Base-by-base conservation (phyloP, 163 green algal species). In the Dunaliella salina region DNA sequence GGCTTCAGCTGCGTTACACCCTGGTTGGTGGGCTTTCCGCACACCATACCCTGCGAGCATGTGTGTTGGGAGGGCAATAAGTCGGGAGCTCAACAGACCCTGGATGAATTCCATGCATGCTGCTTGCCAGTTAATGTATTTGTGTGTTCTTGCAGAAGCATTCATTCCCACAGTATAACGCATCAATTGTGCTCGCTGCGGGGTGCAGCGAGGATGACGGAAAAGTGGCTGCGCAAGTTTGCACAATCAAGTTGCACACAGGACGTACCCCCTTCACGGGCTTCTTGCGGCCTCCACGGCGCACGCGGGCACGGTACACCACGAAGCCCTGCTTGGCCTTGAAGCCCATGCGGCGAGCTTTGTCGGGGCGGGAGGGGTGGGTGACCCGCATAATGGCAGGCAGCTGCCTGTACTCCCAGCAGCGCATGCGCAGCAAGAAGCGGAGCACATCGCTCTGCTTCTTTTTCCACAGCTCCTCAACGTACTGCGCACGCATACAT, bases 391-490 rank as follows among this genome's bases (percentile, higher is more conserved):
- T 90, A 84, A 99, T 96, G 85, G 92, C 91, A 80, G 96, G 95
- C 90, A 98, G 89, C 94, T 99, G 97, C 72, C 97, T 93, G 95
- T 96, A 99, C 95, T 99, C 97, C 97, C 97, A 99, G 94, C 96
- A 99, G 17, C 97, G 93, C 33, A 99, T 95, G 87, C 97, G 96
- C 81, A 99, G 95, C 84, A 99, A 90, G 92, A 99, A 99, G 87
- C 97, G 96, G 78, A 99, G 90, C 87, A 99, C 97, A 97, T 99
- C 97, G 89, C 94, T 98, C 94, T 99, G 97, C 95, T 99, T 99
- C 92, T 97, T 97, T 91, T 96, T 95, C 95, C 94, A 99, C 29
- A 99, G 93, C 96, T 99, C 97, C 93, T 98, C 96, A 30, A 99
- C 83, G 90, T 99, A 99, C 96, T 98, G 95, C 91, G 83, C 80